phyloP scores from a whole-genome alignment of 2,329 filamentous ascomycete genomes.

The Aureobasidium zeae region DNA sequence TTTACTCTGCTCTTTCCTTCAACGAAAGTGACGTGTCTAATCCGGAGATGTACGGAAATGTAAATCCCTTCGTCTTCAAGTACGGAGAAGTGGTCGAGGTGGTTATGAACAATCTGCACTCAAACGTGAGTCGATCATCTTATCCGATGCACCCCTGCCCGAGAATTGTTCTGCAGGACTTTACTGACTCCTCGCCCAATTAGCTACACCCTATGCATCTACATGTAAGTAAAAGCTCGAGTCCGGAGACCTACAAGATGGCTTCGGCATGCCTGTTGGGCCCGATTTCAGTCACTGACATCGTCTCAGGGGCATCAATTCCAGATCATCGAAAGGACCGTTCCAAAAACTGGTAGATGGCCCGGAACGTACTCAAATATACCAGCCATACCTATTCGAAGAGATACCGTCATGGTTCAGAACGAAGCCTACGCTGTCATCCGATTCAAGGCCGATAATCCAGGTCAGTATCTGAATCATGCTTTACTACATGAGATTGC shows the following conservation, averaged over 20 bases:
- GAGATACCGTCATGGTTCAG: constrained; percentile 31
- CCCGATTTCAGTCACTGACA: too few species aligned
- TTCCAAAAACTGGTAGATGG: constrained; percentile 19
- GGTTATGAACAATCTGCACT: constrained; percentile 42
- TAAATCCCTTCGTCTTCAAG: constrained; percentile 45
- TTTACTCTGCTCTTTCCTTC: constrained; percentile 65
- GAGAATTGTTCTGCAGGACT: too few species aligned
- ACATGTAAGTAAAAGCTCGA: not conserved
- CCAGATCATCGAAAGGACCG: constrained; percentile 23
- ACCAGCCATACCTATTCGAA: constrained; percentile 22
- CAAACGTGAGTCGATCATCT: too few species aligned
- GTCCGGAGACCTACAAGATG: not conserved
- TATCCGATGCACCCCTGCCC: too few species aligned
- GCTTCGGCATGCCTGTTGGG: too few species aligned
- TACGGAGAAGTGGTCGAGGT: constrained; percentile 17
- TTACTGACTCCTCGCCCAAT: too few species aligned
- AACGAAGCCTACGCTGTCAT: constrained; percentile 30
- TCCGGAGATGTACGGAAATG: constrained; percentile 39
- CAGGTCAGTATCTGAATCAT: constrained; percentile 25
- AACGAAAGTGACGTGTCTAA: constrained; percentile 42
- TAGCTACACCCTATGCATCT: constrained; percentile 42
- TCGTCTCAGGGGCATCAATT: constrained; percentile 23
- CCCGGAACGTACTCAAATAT: constrained; percentile 18
- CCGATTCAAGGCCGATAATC: constrained; percentile 30
- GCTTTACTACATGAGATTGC: not conserved